Conservation (phyloP, 805 yeast genomes). For the Nakazawaea ambrosiae region DNA sequence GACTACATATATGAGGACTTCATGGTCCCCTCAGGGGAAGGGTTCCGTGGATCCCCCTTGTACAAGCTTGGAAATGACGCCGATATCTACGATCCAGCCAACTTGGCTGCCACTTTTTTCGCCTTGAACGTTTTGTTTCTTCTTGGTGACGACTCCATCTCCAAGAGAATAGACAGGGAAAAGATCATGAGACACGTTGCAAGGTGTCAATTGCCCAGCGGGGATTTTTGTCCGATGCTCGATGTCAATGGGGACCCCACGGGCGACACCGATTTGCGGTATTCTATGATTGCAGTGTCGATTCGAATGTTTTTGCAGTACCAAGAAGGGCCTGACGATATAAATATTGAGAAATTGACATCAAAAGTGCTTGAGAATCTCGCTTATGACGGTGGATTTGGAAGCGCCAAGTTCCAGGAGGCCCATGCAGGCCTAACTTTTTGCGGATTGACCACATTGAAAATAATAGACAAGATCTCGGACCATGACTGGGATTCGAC, state of each 20-base stretch:
- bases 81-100: conserved; percentile 49
- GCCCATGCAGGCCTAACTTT: conserved; percentile 84
- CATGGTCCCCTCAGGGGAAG: conserved; percentile 29
- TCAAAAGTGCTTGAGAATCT: conserved; percentile 29
- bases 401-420: conserved; percentile 46
- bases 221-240: conserved; percentile 47
- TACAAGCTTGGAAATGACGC: conserved; percentile 24
- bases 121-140: conserved; percentile 52
- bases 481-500: conserved; percentile 30
- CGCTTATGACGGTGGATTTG: conserved; percentile 66
- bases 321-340: conserved; percentile 27
- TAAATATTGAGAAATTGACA: conserved; percentile 34
- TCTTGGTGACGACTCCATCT: conserved; percentile 36
- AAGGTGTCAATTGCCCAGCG: conserved; percentile 54
- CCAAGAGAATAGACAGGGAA: conserved; percentile 27
- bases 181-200: conserved; percentile 48
- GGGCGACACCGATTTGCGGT: conserved; percentile 68
- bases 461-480: conserved; percentile 27
- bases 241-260: conserved; percentile 27
- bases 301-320: conserved; percentile 46
- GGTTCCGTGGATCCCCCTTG: conserved; percentile 54
- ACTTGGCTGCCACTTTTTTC: conserved; percentile 70
- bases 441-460: conserved; percentile 67
- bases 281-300: conserved; percentile 65
- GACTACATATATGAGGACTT: conserved; percentile 39